phyloP scores from a whole-genome alignment of 1,139 yeast species.

The Oligophagozyma castellii region DNA sequence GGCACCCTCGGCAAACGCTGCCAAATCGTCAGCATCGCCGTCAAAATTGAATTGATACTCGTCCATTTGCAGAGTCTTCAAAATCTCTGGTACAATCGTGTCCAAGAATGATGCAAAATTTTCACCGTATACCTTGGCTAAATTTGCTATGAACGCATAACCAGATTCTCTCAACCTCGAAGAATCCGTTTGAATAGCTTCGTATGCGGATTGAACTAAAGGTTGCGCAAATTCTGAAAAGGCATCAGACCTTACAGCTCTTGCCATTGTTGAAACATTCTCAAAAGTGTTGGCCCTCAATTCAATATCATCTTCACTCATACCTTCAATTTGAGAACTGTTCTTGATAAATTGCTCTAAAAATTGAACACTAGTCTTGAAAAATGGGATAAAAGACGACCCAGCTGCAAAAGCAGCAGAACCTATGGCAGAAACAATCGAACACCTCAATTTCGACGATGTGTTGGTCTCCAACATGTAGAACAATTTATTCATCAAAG shows the following conservation, averaged over 20 bases:
- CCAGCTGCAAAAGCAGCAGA: conserved; percentile 96
- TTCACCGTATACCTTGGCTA: conserved; percentile 88
- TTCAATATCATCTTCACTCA: conserved; percentile 69
- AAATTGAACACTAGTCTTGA: conserved; percentile 63
- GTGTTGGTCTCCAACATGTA: conserved; percentile 58
- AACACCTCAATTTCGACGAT: conserved; percentile 58
- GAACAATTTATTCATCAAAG: conserved; percentile 81
- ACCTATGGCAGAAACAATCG: conserved; percentile 92
- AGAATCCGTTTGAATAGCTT: conserved; percentile 62
- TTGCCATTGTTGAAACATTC: conserved; percentile 87
- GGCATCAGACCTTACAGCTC: conserved; percentile 87
- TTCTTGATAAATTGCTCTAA: conserved; percentile 70
- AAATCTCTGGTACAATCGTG: conserved; percentile 70
- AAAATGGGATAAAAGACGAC: conserved; percentile 73
- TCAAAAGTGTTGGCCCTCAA: conserved; percentile 86
- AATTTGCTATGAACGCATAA: conserved; percentile 83
- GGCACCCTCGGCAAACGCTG: conserved; percentile 24
- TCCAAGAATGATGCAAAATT: conserved; percentile 82
- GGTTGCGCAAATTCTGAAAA: conserved; percentile 82
- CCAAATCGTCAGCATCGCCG: conserved; percentile 30
- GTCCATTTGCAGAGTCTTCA: conserved; percentile 72
- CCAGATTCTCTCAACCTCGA: conserved; percentile 90
- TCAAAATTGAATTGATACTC: conserved; percentile 42
- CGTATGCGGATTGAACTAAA: conserved; percentile 77
- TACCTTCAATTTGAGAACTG: conserved; percentile 51